These are phyloP conservation scores for Coniochaeta sp. DNA, from an alignment of 2,329 filamentous ascomycete species.

Conservation along the genomic window DNA sequence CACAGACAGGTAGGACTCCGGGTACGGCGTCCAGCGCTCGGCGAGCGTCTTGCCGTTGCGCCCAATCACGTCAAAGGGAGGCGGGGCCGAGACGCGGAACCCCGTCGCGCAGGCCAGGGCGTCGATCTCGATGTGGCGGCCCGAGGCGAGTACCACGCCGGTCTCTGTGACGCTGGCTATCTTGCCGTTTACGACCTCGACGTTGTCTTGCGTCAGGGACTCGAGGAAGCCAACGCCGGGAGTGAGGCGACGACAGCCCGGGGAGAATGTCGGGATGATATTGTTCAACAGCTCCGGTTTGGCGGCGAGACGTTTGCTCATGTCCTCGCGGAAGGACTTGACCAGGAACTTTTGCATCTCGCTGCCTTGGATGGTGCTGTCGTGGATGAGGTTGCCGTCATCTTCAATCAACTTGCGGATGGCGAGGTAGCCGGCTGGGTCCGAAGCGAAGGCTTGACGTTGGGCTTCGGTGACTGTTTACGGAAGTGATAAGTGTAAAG, in stretches of 20 bases:
- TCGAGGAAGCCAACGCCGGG: slow-evolving; percentile 39
- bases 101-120: slow-evolving; percentile 40
- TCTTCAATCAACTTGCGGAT: slow-evolving; percentile 37
- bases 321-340: slow-evolving; percentile 24
- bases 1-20: slow-evolving; percentile 36
- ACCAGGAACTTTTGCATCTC: slow-evolving; percentile 23
- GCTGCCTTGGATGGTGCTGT: slow-evolving; percentile 27
- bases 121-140: slow-evolving; percentile 29
- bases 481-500: not conserved
- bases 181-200: slow-evolving; percentile 26
- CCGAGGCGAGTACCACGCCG: slow-evolving; percentile 22
- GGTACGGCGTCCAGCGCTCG: slow-evolving; percentile 27
- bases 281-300: slow-evolving; percentile 35
- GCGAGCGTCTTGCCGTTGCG: slow-evolving; percentile 25
- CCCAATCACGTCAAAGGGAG: slow-evolving; percentile 33
- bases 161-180: slow-evolving; percentile 25
- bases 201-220: slow-evolving; percentile 30
- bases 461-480: slow-evolving; percentile 30
- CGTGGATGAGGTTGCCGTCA: slow-evolving; percentile 33
- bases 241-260: slow-evolving; percentile 36
- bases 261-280: slow-evolving; percentile 33
- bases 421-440: slow-evolving; percentile 28
- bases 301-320: slow-evolving; percentile 29
- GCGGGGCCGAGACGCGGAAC: slow-evolving; percentile 30
- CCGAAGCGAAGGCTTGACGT: slow-evolving; percentile 23